Evolutionary conservation across 2,329 filamentous ascomycete species (phyloP), one percentile per base, ranked within the genome.

Genomic region (Diaporthe caulivora): DNA sequence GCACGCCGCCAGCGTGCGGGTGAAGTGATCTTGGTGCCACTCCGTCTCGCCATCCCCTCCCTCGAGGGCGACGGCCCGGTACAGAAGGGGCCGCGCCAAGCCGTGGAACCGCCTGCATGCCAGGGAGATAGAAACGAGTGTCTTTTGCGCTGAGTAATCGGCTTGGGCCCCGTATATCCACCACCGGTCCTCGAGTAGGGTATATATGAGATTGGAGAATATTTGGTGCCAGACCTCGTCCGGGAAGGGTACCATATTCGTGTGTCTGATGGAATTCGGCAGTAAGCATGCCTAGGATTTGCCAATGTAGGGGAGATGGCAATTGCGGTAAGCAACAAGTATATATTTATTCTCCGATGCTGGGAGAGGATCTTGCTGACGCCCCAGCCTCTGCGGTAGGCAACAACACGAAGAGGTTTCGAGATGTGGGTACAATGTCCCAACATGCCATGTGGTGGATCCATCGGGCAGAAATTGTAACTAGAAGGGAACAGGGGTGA

Each of bases 201-300:
- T n/a, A 9, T 11, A 24, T 6, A 17, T 21, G 10, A 21, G 13
- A 6, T 58, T 18, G 9, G 54, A 37, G 31, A 58, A 58, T 21
- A 58, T 58, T 13, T 58, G 54, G 31, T 40, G 31, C 54, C 31
- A 58, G 31, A 58, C 40, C 21, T 58, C 54, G 54, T 58, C 54
- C 3, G 54, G 54, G 40, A 58, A 18, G 2, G 31, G 54, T 31
- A 6, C 13, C 54, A 58, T 58, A 2, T 37, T 58, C 18, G 31
- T 21, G 54, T 24, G 10, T 17, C 24, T 21, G 40, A 21, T 21
- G 15, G 9, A 2, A 5, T 11, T 11, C 8, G 13, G 3, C 11
- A 7, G 18, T 1, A n/a, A n/a, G 13, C 8, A 10, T 51, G 1
- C n/a, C 3, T 51, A 24, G 47, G 2, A 51, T 11, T 11, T 24